These are phyloP conservation scores for Cnidoscolus chayamansa DNA, from an alignment of 441 rosid species.

Conservation along the genomic window DNA sequence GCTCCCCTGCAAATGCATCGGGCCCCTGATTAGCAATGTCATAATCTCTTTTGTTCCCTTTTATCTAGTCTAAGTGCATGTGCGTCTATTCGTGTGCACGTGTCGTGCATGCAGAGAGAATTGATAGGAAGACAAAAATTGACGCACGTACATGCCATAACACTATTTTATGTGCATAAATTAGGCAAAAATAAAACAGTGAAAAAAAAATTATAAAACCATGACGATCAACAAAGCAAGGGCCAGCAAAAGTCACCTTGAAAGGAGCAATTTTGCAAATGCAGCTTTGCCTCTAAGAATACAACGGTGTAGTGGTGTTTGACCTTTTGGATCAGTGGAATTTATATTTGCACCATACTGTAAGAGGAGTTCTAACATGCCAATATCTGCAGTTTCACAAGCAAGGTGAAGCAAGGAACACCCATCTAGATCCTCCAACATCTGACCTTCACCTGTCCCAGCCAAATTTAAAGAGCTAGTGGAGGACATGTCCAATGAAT, in stretches of 20 bases:
- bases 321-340: constrained; percentile 71
- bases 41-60: neutral
- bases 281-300: constrained; percentile 57
- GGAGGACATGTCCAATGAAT: constrained; percentile 63
- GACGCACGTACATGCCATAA: neutral
- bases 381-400: constrained; percentile 89
- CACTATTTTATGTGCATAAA: neutral
- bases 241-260: constrained; percentile 53
- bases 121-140: neutral
- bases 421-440: constrained; percentile 61
- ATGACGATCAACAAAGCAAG: neutral
- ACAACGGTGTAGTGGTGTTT: constrained; percentile 76
- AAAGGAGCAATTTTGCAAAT: constrained; percentile 74
- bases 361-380: constrained; percentile 97
- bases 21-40: constrained; percentile 8
- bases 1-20: constrained; percentile 72
- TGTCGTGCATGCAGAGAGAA: neutral
- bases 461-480: constrained; percentile 52
- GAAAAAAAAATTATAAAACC: neutral
- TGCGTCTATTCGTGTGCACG: too few relatives aligned
- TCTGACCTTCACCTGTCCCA: constrained; percentile 45
- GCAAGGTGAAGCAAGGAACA: constrained; percentile 93
- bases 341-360: constrained; percentile 94
- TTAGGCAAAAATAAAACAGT: neutral
- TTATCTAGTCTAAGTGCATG: neutral